These are phyloP conservation scores for Suillus hirtellus DNA, from an alignment of 768 basidiomycete genomes.

Conservation along the genomic window DNA sequence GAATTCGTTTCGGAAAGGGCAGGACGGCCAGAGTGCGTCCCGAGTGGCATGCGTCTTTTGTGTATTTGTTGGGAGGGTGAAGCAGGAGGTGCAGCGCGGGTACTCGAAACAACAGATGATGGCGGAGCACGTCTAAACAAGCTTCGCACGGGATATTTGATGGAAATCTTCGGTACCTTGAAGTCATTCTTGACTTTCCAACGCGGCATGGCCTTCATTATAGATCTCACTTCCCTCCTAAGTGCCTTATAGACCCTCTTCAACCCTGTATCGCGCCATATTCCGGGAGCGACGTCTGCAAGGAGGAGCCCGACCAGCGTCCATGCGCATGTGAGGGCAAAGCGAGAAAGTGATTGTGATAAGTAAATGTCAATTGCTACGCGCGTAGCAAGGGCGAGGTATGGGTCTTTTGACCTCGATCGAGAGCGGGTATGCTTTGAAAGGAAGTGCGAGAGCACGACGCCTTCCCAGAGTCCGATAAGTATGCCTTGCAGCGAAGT, in stretches of 20 bases:
- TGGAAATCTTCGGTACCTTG: slow-evolving; percentile 1
- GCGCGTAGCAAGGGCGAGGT: slow-evolving; percentile 65
- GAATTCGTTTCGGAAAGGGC: slow-evolving; percentile 34
- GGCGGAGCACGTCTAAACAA: slow-evolving; percentile 14
- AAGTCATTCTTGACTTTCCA: slow-evolving; percentile 33
- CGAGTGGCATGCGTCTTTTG: slow-evolving; percentile 30
- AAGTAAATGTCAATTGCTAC: slow-evolving; percentile 71
- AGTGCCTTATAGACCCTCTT: slow-evolving; percentile 38
- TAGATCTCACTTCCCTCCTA: slow-evolving; percentile 34
- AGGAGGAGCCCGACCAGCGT: slow-evolving; percentile 52
- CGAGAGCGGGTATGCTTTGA: slow-evolving; percentile 52
- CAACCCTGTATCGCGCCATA: slow-evolving; percentile 47
- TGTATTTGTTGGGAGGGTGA: slow-evolving; percentile 24
- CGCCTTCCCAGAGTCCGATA: slow-evolving; percentile 79
- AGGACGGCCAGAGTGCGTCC: slow-evolving; percentile 27
- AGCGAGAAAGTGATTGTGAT: slow-evolving; percentile 52
- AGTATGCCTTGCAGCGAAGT: slow-evolving; percentile 57
- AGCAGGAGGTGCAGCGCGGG: slow-evolving; percentile 26
- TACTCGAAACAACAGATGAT: slow-evolving; percentile 19
- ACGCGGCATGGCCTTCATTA: slow-evolving; percentile 31
- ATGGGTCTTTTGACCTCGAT: slow-evolving; percentile 59
- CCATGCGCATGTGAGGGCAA: slow-evolving; percentile 54
- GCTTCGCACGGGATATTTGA: slow-evolving; percentile 1
- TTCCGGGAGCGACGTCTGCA: slow-evolving; percentile 48
- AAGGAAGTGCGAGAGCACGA: slow-evolving; percentile 71